Conservation (phyloP, 257 asterid genomes). For the Nicotiana undulata region DNA sequence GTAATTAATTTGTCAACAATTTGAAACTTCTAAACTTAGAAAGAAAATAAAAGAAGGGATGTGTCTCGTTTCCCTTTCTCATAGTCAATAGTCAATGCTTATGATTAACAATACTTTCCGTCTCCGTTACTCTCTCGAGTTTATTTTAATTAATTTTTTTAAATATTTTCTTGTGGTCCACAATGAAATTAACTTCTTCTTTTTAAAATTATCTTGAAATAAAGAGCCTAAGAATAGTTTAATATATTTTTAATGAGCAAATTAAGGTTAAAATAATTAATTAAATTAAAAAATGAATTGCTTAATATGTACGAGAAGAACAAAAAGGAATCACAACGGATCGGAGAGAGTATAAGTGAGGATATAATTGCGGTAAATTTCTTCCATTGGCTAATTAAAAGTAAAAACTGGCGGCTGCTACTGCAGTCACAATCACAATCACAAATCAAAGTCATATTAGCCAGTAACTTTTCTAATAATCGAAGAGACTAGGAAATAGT, state of each 20-base stretch:
- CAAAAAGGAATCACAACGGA: too few species aligned
- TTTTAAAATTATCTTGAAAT: too few species aligned
- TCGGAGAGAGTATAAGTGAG: background rate
- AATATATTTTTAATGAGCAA: too few species aligned
- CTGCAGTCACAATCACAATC: too few species aligned
- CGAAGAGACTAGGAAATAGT: background rate
- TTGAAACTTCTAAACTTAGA: background rate
- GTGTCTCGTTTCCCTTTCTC: background rate
- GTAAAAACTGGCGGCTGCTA: background rate
- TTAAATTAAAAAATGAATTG: too few species aligned
- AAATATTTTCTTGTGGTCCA: too few species aligned
- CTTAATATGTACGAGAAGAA: too few species aligned
- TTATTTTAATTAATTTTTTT: too few species aligned
- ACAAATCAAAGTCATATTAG: background rate
- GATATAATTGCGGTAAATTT: background rate
- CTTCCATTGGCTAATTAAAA: background rate
- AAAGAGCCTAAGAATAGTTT: too few species aligned
- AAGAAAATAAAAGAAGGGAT: background rate
- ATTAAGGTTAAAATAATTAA: too few species aligned
- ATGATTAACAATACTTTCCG: background rate
- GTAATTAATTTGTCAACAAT: background rate
- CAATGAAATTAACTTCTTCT: too few species aligned
- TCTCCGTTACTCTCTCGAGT: too few species aligned
- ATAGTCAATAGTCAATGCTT: background rate
- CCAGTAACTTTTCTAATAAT: background rate